These are phyloP conservation scores for Croton setiger DNA, from an alignment of 441 rosid genomes.

Conservation along the genomic window DNA sequence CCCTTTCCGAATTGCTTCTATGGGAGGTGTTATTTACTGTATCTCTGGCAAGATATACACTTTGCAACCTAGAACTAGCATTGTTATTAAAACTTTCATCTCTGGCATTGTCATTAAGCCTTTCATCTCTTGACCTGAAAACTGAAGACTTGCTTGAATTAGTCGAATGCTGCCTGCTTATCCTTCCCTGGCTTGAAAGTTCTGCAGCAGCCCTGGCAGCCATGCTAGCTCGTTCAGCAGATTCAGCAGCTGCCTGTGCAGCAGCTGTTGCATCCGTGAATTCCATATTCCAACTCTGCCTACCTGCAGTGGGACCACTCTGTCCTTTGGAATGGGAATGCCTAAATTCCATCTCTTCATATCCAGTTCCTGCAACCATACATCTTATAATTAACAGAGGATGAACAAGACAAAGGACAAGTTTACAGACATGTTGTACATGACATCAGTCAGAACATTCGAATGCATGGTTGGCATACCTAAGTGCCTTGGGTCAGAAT, in stretches of 20 bases:
- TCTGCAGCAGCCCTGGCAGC: conserved; percentile 97
- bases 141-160: conserved; percentile 36
- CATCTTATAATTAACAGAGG: conserved; percentile 13
- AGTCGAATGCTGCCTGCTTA: conserved; percentile 41
- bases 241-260: conserved; percentile 93
- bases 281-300: conserved; percentile 71
- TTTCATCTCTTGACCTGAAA: conserved; percentile 38
- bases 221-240: conserved; percentile 92
- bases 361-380: conserved; percentile 42
- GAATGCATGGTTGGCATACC: conserved; percentile 34
- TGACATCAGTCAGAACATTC: neutral
- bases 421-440: neutral
- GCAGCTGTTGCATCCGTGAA: conserved; percentile 86
- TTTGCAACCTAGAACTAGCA: conserved; percentile 34
- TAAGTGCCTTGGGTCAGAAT: conserved; percentile 35
- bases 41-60: conserved; percentile 27
- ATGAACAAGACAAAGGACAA: conserved; percentile 4
- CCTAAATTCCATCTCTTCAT: conserved; percentile 38
- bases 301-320: conserved; percentile 29
- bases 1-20: conserved; percentile 32
- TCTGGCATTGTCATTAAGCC: conserved; percentile 21
- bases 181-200: conserved; percentile 64
- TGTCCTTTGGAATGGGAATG: conserved; percentile 37
- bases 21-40: conserved; percentile 26
- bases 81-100: conserved; percentile 31